Evolutionary conservation across 176 grass and related monocot genomes (phyloP).

Genomic region (Cenchrus americanus): DNA sequence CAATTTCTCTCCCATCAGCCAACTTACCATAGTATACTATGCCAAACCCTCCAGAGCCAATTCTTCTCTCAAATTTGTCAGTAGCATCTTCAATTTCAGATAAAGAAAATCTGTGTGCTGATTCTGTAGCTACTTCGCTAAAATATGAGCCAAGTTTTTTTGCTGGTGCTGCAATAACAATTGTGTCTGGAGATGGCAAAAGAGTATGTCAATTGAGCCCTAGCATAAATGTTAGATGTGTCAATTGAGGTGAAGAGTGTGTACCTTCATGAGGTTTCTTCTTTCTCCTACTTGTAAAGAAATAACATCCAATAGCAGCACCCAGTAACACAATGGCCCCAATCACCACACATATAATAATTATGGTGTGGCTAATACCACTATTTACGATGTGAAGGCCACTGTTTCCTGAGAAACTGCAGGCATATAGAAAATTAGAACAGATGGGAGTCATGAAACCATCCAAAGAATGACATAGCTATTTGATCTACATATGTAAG

Average conservation of each 20-base stretch:
- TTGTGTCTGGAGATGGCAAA: constrained; percentile 54
- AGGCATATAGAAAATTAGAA: constrained; percentile 38
- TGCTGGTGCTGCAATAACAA: constrained; percentile 51
- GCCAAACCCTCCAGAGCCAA: constrained; percentile 93
- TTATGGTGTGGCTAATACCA: constrained; percentile 42
- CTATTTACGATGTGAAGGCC: constrained; percentile 48
- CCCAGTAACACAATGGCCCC: constrained; percentile 64
- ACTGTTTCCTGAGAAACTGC: constrained; percentile 71
- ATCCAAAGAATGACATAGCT: constrained; percentile 20
- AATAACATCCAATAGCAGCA: constrained; percentile 59
- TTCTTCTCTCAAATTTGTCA: constrained; percentile 72
- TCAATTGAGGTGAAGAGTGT: constrained; percentile 33
- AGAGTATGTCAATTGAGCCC: constrained; percentile 33
- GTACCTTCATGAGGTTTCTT: constrained; percentile 67
- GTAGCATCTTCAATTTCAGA: constrained; percentile 96
- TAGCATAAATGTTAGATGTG: constrained; percentile 34
- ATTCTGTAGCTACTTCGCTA: constrained; percentile 83
- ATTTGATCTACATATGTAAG: constrained; percentile 6
- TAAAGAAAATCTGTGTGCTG: constrained; percentile 80
- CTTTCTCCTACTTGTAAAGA: constrained; percentile 58
- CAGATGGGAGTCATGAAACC: constrained; percentile 20
- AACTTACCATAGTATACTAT: constrained; percentile 97
- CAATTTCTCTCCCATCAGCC: constrained; percentile 87
- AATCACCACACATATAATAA: constrained; percentile 56
- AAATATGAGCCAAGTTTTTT: constrained; percentile 82